Percentiles rank a stretch among this genome's conserved stretches.
Conservation (phyloP, 139 green algal species). For the Chlorella ohadii region DNA sequence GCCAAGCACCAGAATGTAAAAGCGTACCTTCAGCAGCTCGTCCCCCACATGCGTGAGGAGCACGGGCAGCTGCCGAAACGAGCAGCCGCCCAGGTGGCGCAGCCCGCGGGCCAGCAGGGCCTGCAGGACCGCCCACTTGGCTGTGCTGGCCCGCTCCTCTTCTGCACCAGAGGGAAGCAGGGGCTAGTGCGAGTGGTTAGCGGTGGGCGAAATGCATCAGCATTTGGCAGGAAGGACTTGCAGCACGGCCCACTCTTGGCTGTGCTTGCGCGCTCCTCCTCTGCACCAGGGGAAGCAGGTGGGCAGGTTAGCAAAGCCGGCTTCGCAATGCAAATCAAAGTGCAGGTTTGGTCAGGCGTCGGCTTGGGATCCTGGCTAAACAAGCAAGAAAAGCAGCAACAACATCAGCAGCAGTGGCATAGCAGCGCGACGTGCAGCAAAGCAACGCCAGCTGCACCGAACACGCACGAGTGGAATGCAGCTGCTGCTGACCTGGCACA, state of each 20-base stretch:
- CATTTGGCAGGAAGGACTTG: background rate
- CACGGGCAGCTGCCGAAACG: slow-evolving; percentile 15
- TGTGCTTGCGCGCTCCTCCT: too few relatives aligned
- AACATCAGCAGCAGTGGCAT: background rate
- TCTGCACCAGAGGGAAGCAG: background rate
- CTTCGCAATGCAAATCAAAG: too few relatives aligned
- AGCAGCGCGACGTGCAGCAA: background rate
- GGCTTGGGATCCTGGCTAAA: background rate
- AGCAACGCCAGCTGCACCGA: background rate
- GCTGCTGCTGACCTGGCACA: background rate
- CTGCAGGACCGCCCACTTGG: slow-evolving; percentile 23
- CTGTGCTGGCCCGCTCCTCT: slow-evolving; percentile 2
- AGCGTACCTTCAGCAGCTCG: too few relatives aligned
- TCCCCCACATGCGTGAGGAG: slow-evolving; percentile 1
- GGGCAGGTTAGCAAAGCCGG: too few relatives aligned
- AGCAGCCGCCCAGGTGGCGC: background rate
- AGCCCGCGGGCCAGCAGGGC: slow-evolving; percentile 13
- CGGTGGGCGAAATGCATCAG: background rate
- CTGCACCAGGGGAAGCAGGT: background rate
- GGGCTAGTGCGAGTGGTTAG: background rate
- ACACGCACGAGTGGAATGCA: background rate
- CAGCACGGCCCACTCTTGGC: too few relatives aligned
- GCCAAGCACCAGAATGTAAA: too few relatives aligned
- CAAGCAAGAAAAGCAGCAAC: background rate
- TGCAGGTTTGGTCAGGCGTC: too few relatives aligned